phyloP scores from a whole-genome alignment of 345 rosid genomes.

The Rhodamnia rubescens region DNA sequence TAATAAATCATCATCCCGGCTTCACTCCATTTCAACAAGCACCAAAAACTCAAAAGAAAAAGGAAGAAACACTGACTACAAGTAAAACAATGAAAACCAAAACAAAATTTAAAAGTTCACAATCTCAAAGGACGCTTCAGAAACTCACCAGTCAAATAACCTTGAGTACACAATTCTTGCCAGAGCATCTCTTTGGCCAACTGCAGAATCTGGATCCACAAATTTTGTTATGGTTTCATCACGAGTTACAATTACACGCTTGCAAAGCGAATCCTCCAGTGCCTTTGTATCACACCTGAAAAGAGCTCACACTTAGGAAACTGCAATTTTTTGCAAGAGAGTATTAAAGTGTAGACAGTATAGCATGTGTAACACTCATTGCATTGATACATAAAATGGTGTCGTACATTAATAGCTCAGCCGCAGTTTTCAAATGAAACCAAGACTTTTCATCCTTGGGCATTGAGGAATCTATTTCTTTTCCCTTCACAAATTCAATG shows the following conservation, averaged over 20 bases:
- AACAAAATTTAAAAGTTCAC: neutral
- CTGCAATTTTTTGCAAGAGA: slow-evolving; percentile 1
- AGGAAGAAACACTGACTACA: neutral
- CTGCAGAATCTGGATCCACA: slow-evolving; percentile 90
- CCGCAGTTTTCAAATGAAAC: slow-evolving; percentile 78
- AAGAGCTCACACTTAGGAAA: slow-evolving; percentile 14
- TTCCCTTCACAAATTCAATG: slow-evolving; percentile 84
- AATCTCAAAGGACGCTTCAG: neutral
- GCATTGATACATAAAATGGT: neutral
- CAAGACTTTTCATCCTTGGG: slow-evolving; percentile 89
- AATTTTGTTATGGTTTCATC: slow-evolving; percentile 96
- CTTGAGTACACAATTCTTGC: slow-evolving; percentile 91
- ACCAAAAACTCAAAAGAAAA: neutral
- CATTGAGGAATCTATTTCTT: slow-evolving; percentile 76
- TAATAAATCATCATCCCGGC: neutral
- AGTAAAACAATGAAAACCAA: neutral
- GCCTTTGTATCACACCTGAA: slow-evolving; percentile 82
- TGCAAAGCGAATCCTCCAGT: slow-evolving; percentile 95
- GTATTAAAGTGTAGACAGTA: neutral
- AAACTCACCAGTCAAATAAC: slow-evolving; percentile 90
- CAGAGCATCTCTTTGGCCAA: slow-evolving; percentile 83
- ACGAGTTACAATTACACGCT: slow-evolving; percentile 94
- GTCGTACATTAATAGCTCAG: slow-evolving; percentile 80
- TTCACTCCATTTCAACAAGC: neutral
- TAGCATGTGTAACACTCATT: neutral